phyloP scores from a whole-genome alignment of 345 rosid genomes.

The Turritis glabra region DNA sequence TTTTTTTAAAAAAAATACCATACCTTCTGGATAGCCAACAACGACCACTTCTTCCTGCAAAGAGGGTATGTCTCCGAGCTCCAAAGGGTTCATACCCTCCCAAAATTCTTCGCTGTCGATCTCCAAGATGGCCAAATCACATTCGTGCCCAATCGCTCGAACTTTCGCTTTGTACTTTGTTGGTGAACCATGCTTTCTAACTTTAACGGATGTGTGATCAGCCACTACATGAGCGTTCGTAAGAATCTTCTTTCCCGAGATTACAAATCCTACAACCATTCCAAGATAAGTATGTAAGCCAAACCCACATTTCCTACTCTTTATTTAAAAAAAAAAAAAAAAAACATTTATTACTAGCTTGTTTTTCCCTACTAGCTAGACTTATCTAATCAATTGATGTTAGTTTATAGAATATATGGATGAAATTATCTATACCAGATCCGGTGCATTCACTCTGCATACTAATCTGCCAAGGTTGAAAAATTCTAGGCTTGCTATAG shows the following conservation, averaged over 20 bases:
- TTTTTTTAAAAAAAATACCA: no score
- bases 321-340: no score
- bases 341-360: no score
- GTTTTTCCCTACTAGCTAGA: no score
- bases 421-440: conserved; percentile 44
- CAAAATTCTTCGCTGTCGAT: conserved; percentile 41
- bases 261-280: conserved; percentile 26
- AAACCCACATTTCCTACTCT: neutral
- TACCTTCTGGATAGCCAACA: conserved; percentile 59
- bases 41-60: conserved; percentile 62
- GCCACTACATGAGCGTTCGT: conserved; percentile 90
- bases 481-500: conserved; percentile 56
- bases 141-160: conserved; percentile 69
- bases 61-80: conserved; percentile 63
- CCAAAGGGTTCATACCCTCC: conserved; percentile 50
- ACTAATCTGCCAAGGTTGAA: conserved; percentile 73
- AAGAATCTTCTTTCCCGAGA: conserved; percentile 58
- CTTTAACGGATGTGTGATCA: conserved; percentile 64
- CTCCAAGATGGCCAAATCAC: conserved; percentile 71
- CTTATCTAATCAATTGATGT: neutral
- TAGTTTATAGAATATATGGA: neutral
- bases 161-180: conserved; percentile 57
- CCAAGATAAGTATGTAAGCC: neutral
- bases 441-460: conserved; percentile 66
- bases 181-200: conserved; percentile 69